Evolutionary conservation across 2,329 filamentous ascomycete genomes (phyloP).

Genomic region (Penicillium rolfsii): DNA sequence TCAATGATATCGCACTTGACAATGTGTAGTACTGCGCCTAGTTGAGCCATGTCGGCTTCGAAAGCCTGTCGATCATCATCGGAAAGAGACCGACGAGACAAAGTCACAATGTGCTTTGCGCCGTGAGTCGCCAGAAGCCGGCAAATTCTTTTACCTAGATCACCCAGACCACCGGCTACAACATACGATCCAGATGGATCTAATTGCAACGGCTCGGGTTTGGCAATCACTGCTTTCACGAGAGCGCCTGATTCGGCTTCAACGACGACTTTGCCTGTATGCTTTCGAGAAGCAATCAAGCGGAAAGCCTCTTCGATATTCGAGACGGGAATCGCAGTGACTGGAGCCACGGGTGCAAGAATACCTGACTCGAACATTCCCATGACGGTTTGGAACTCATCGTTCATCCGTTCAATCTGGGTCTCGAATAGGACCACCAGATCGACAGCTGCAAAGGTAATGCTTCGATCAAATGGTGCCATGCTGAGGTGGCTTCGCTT

Average conservation of each 20-base stretch:
- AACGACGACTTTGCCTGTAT: constrained; percentile 1
- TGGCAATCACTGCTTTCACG: constrained; percentile 6
- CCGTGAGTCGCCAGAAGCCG: not conserved
- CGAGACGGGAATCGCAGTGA: not conserved
- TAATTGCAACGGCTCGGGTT: constrained; percentile 1
- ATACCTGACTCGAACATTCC: constrained; percentile 2
- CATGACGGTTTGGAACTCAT: constrained; percentile 4
- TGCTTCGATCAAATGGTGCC: constrained; percentile 6
- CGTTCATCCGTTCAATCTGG: constrained; percentile 4
- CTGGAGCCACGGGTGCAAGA: not conserved
- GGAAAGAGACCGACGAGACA: constrained; percentile 1
- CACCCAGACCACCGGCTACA: constrained; percentile 5
- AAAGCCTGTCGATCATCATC: constrained; percentile 2
- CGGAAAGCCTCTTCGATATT: constrained; percentile 6
- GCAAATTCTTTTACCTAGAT: not conserved
- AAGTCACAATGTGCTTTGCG: constrained; percentile 1
- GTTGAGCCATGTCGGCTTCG: not conserved
- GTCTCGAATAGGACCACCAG: not conserved
- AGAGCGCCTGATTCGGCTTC: not conserved
- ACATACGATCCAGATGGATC: constrained; percentile 2
- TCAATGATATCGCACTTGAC: constrained; percentile 5
- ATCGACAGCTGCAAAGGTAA: constrained; percentile 6
- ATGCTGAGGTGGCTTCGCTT: constrained; percentile 5
- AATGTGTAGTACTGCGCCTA: not conserved
- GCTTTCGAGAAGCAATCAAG: constrained; percentile 8